Base-by-base conservation (phyloP, 495 filamentous ascomycete genomes). In the Penicillium samsonianum region DNA sequence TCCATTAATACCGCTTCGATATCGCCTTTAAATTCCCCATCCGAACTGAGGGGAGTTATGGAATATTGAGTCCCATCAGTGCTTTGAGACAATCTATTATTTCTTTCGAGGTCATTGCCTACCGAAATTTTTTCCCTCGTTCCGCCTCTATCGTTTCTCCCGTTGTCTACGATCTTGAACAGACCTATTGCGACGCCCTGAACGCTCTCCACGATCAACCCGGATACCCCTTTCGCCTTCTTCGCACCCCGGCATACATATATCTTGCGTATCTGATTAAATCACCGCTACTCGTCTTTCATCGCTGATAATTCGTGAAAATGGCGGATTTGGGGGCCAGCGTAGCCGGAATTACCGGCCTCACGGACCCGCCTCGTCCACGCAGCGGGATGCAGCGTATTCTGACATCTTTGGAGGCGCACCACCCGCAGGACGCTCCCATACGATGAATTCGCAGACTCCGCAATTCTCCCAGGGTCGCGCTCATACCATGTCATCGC, bases 341-440 rank as follows among this genome's bases (percentile, higher is more conserved):
- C 88, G 90, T 71, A 82, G 86, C 78, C 79, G 88, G 75, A 80
- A 84, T 63, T 84, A 87, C 75, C 78, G 80, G 67, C 82, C 83
- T 58, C 88, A 90, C 72, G 87, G 85, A 59, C 82, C 86, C 68
- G 74, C 88, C 33, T 84, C 87, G 48, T 82, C 84, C 68, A 80
- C 82, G 65, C 90, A 95, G 73, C 86, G 94, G 75, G 93, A 98
- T 82, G 91, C 90, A 65, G 94, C 92, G 33, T 98, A 95, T 73
- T 90, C 89, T 53, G 90, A 92, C 75, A 99, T 99, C 64, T 99
- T 99, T 67, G 94, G 94, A 60, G 85, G 86, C 66, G 84, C 89
- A 48, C 90, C 90, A 46, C 90, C 89, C 37, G 90, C 90, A 44
- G 93, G 94, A 50, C 86, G 91, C 61, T 92, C 91, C 44, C 90